Base-by-base conservation (phyloP, 139 green algal genomes). In the Chlamydomonas sp. region DNA sequence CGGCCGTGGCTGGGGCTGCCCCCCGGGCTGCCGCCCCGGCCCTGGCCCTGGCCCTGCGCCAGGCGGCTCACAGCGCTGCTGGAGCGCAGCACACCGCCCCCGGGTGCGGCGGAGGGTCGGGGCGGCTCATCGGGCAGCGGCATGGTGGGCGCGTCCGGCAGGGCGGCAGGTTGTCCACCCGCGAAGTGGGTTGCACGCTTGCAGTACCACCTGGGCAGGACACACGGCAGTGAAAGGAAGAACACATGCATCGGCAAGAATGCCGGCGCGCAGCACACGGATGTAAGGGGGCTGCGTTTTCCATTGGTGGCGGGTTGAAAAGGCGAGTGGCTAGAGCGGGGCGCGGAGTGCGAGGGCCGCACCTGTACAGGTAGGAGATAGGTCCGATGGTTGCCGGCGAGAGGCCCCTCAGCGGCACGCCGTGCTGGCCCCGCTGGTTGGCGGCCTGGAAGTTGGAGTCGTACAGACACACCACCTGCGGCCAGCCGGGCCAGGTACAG, bases 361-460 rank as follows among this genome's bases (percentile, higher is more conserved):
- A 87, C 83, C 84, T 68, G 84, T 83, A 88, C 9, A 88, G 63
- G 76, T 88, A 88, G 4, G 84, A 83, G 1, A 88, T 57, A 10
- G 84, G 84, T 3, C 84, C 84, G 12, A 88, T 88, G 64, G 63
- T 58, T 9, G 57, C 8, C 4, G n/a, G 75, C 9, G 74, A 18
- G 59, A 62, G 58, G 18, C 72, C 75, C 1, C 84, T 49, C 75
- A 68, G 58, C 75, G 63, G 63, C 63, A 63, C 18, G 64, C 84
- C 84, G 20, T 88, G 84, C 66, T 83, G 84, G 2, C 84, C 84
- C 7, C 68, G 75, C 9, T 14, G 17, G 84, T 88, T 88, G 84
- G 84, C 84, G 63, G 84, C 62, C 79, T 88, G 84, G 84, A 88
- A 88, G 84, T 88, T 83, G 63, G 62, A 49, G 76, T 88, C 84